A percentile compares a stretch with the other conserved stretches of the same genome.
phyloP scores from a whole-genome alignment of 1,139 yeast genomes.

The Pichia sp. region DNA sequence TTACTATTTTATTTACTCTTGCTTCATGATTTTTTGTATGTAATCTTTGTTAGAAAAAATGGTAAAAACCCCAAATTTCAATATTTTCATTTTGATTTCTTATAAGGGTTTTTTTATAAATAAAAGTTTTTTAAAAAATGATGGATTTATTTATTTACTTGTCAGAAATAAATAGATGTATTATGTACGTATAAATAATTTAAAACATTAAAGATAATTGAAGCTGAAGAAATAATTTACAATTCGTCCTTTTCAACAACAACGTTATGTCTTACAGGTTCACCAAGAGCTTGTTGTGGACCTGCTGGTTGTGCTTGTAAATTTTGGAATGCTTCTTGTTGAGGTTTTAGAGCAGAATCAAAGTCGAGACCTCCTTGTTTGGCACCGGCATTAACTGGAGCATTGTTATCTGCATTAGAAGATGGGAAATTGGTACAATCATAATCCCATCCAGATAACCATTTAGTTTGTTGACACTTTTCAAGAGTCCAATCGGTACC shows the following conservation, averaged over 20 bases:
- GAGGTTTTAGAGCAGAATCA: slow-evolving; percentile 20
- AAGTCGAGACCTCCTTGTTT: slow-evolving; percentile 19
- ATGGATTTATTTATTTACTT: too few species aligned
- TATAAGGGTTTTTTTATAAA: too few species aligned
- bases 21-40: too few species aligned
- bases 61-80: too few species aligned
- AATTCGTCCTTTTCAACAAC: slow-evolving; percentile 15
- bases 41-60: too few species aligned
- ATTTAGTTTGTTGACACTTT: slow-evolving; percentile 57
- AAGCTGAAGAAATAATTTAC: too few species aligned
- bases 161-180: too few species aligned
- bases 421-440: slow-evolving; percentile 59
- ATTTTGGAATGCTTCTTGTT: slow-evolving; percentile 6
- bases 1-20: too few species aligned
- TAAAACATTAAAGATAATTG: too few species aligned
- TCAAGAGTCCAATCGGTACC: slow-evolving; percentile 77
- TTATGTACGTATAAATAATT: too few species aligned
- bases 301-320: slow-evolving; percentile 1
- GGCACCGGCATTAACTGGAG: slow-evolving; percentile 12
- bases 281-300: slow-evolving; percentile 1
- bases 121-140: too few species aligned
- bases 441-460: slow-evolving; percentile 74
- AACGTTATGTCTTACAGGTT: not conserved
- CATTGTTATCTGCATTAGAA: slow-evolving; percentile 6
- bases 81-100: too few species aligned